Base-by-base conservation (phyloP, 2,329 filamentous ascomycete species). In the Cladosporium sp. region DNA sequence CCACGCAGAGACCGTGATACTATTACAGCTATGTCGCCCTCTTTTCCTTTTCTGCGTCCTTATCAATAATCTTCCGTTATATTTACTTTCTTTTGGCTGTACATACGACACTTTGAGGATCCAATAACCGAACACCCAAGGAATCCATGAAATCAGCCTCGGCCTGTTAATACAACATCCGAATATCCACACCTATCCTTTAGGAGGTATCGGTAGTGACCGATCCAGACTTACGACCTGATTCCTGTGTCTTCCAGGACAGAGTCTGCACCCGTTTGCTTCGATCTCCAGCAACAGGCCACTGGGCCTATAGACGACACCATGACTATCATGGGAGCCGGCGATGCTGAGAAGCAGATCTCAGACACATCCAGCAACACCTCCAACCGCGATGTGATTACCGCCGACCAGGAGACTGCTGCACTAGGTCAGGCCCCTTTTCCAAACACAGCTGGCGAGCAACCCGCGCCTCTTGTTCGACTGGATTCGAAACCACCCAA, bases 371-470 rank as follows among this genome's bases (percentile, higher is more conserved):
- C 65, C 12, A 64, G 65, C 61, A 55, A 55, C 40, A 66, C 63
- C 49, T 62, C 68, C 49, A 61, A 58, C 36, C 52, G 65, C 37
- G 65, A 67, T 37, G 51, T 63, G 55, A 60, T 63, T 17, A 43
- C 61, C 45, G 68, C 61, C 51, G 70, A 72, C 55, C 58, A 64
- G 42, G 66, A 73, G 60, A 69, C 70, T 59, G 60, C 69, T 28
- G 45, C 60, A 19, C 54, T 70, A 5, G 69, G 69, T 19, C 66
- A 69, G 51, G 65, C 64, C 20, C 70, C 71, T 3, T 65, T 71
- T 37, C 68, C 70, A 14, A 65, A 61, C 17, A 62, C 66, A 28
- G 39, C 66, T 34, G 64, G 65, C 1, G 56, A 59, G 43, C 66
- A 66, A 47, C 69, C 68, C 11, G 67, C 64, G 8, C 64, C 69